Base-by-base conservation (phyloP, 257 asterid genomes). In the Ilex asprella region DNA sequence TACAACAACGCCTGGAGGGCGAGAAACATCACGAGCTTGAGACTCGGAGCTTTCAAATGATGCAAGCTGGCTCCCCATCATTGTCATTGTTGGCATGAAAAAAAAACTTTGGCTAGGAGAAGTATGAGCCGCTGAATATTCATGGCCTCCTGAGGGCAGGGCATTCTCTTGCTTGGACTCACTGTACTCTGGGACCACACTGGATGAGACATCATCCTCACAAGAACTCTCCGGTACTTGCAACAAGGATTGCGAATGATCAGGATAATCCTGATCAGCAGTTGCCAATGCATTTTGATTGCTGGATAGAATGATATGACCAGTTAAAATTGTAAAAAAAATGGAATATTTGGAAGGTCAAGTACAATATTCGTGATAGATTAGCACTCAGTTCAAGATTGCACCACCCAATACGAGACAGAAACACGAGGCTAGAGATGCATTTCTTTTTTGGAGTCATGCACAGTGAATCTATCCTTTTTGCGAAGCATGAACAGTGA, bases 11-110 rank as follows among this genome's bases (percentile, higher is more conserved):
- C 81, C 80, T 59, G 93, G 89, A 73, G 71, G 73, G 30, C 85
- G 91, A 73, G 87, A 75, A 66, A 77, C 87, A 69, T 88, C 96
- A 41, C 84, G 89, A 61, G 82, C 72, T 75, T 79, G 95, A 66
- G 84, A 58, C 63, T 87, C 97, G 13, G 79, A 81, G 80, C 75
- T 81, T 66, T 88, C 96, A 51, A 79, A 81, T 46, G 86, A 75
- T 59, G 90, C 60, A 66, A 73, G 70, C 72, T 83, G 96, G 68
- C 75, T 65, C 61, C 83, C 77, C 64, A 74, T 53, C 51, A 79
- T 69, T 59, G 91, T 53, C 51, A 79, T 69, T 59, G 91, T 88
- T 35, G 94, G 98, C 67, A 82, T 51, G 71, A 79, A 76, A 68
- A 88, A 88, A 75, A 75, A 70, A 59, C 76, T 73, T 57, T 85